phyloP scores from a whole-genome alignment of 768 basidiomycete species.

The Podaxis carcinomalis region DNA sequence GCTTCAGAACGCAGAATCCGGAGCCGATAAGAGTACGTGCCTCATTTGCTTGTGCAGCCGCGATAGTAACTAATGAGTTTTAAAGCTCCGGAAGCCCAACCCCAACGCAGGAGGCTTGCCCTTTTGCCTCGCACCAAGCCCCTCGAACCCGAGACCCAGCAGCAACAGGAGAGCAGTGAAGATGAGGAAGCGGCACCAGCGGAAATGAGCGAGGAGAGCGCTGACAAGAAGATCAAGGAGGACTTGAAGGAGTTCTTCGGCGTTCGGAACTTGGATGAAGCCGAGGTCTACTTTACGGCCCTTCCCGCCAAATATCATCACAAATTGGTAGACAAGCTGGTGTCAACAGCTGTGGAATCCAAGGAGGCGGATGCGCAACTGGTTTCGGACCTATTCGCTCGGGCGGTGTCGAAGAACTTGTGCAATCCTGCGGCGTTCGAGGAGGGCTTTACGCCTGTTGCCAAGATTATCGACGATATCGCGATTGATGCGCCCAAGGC shows the following conservation, averaged over 20 bases:
- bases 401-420: slow-evolving; percentile 54
- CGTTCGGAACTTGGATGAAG: slow-evolving; percentile 82
- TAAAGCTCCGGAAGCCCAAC: slow-evolving; percentile 39
- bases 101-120: slow-evolving; percentile 66
- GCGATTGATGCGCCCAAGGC: slow-evolving; percentile 90
- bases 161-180: slow-evolving; percentile 45
- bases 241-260: slow-evolving; percentile 86
- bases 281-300: slow-evolving; percentile 78
- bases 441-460: slow-evolving; percentile 63
- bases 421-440: slow-evolving; percentile 63
- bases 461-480: slow-evolving; percentile 83
- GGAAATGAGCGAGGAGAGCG: slow-evolving; percentile 63
- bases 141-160: slow-evolving; percentile 39
- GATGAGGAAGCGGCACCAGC: slow-evolving; percentile 39
- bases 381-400: slow-evolving; percentile 70
- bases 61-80: not conserved
- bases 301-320: slow-evolving; percentile 63
- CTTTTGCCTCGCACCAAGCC: slow-evolving; percentile 79
- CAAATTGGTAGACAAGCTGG: slow-evolving; percentile 71
- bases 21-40: slow-evolving; percentile 52
- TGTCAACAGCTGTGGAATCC: slow-evolving; percentile 69
- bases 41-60: not conserved
- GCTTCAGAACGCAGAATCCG: slow-evolving; percentile 62
- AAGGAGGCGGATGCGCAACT: slow-evolving; percentile 80
- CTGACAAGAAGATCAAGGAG: slow-evolving; percentile 72